A percentile compares a stretch with the other conserved stretches of the same genome.
These are phyloP conservation scores for Paxillus ammoniavirescens DNA, from an alignment of 768 basidiomycete species.

Conservation along the genomic window DNA sequence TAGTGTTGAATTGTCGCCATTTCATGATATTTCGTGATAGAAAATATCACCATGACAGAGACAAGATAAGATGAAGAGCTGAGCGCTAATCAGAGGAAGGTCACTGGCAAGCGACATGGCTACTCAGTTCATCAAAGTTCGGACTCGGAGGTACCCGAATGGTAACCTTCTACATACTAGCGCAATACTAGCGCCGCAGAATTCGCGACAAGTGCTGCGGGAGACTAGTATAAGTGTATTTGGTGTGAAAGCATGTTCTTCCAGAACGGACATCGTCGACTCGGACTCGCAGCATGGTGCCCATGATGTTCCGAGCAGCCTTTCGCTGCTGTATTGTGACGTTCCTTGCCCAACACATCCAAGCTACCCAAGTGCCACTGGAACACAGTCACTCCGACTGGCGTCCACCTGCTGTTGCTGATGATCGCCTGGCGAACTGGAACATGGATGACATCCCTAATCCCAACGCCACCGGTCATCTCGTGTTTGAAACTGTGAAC, in stretches of 20 bases:
- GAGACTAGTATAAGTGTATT: no score
- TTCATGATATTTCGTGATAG: neutral
- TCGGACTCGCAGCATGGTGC: neutral
- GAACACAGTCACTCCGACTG: neutral
- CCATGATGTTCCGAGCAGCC: neutral
- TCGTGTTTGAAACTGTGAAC: no score
- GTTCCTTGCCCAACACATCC: neutral
- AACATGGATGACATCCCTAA: slow-evolving; percentile 19
- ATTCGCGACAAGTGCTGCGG: no score
- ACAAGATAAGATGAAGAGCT: slow-evolving; percentile 16
- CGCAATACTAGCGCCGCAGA: no score
- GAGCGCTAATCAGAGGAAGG: no score
- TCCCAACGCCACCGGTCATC: slow-evolving; percentile 29
- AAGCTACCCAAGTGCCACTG: slow-evolving; percentile 4
- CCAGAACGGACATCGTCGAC: no score
- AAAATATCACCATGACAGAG: no score
- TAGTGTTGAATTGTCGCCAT: slow-evolving; percentile 45
- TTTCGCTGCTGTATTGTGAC: neutral
- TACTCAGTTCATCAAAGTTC: no score
- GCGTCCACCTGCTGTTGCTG: neutral
- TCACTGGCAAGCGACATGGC: no score
- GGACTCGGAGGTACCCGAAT: no score
- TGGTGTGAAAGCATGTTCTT: no score
- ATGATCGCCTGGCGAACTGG: slow-evolving; percentile 10
- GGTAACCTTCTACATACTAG: no score